Conservation (phyloP, 1,139 yeast species). For the Blastobotrys arbuscula region DNA sequence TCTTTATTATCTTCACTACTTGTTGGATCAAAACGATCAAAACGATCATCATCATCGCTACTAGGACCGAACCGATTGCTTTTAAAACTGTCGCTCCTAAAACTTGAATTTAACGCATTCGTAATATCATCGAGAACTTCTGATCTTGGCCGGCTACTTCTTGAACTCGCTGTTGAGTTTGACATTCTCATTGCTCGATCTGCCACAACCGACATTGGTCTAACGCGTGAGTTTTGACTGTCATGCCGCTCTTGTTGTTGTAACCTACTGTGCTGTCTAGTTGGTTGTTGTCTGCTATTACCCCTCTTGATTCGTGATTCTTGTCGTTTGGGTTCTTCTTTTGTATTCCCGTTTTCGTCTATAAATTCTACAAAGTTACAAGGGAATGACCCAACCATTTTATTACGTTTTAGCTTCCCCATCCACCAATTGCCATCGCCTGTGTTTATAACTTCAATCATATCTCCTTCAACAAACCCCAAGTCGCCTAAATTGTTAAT, state of each 20-base stretch:
- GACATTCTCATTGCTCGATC: not conserved
- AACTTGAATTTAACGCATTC: constrained; percentile 6
- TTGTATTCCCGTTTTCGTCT: constrained; percentile 13
- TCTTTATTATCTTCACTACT: not conserved
- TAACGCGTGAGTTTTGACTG: not conserved
- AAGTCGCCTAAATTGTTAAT: constrained; percentile 53
- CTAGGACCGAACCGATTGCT: not conserved
- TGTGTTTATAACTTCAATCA: constrained; percentile 71
- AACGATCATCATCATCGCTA: constrained; percentile 6
- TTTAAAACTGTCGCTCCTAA: not conserved
- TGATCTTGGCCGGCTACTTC: constrained; percentile 8
- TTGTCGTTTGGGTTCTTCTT: constrained; percentile 1
- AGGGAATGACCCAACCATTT: constrained; percentile 81
- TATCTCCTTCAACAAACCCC: constrained; percentile 90
- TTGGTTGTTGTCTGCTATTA: not conserved
- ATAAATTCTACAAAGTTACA: constrained; percentile 69
- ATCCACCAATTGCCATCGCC: constrained; percentile 94
- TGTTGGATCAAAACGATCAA: not conserved
- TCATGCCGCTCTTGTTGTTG: not conserved
- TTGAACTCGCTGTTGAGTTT: not conserved
- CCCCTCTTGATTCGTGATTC: not conserved
- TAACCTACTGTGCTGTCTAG: not conserved
- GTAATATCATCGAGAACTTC: constrained; percentile 14
- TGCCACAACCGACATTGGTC: not conserved
- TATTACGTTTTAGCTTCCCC: constrained; percentile 75